A percentile compares a stretch with the other conserved stretches of the same genome.
Evolutionary conservation across 1,139 yeast species (phyloP).

Genomic region (Sugiyamaella xylanicola): DNA sequence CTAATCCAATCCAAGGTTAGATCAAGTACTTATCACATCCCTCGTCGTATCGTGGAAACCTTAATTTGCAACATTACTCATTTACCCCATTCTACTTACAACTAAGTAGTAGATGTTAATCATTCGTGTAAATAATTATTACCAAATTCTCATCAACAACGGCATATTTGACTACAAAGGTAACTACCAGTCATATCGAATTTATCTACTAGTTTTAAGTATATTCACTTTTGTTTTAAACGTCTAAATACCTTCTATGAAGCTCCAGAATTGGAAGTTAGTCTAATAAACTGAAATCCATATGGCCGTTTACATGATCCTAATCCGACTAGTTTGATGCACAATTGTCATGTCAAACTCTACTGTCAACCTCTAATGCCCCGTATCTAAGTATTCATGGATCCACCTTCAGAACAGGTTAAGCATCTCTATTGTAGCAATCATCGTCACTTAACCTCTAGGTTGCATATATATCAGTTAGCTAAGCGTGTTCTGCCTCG

Average conservation of each 20-base stretch:
- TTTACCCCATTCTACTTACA: neutral
- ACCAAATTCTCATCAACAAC: neutral
- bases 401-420: too few species aligned
- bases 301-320: neutral
- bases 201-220: too few species aligned
- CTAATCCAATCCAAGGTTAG: neutral
- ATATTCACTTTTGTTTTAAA: too few species aligned
- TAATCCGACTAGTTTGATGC: neutral
- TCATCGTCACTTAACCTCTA: too few species aligned
- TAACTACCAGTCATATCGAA: neutral
- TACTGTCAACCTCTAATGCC: neutral
- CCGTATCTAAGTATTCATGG: neutral
- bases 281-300: conserved; percentile 5
- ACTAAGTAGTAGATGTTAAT: too few species aligned
- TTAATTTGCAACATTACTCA: neutral
- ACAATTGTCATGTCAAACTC: conserved; percentile 12
- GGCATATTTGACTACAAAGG: neutral
- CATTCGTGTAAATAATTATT: neutral
- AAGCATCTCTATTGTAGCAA: too few species aligned
- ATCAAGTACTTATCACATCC: neutral
- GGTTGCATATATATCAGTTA: too few species aligned
- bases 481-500: neutral
- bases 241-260: too few species aligned
- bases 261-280: conserved; percentile 14
- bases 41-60: neutral